phyloP scores from a whole-genome alignment of 805 yeast species.

The Candida berthetii region DNA sequence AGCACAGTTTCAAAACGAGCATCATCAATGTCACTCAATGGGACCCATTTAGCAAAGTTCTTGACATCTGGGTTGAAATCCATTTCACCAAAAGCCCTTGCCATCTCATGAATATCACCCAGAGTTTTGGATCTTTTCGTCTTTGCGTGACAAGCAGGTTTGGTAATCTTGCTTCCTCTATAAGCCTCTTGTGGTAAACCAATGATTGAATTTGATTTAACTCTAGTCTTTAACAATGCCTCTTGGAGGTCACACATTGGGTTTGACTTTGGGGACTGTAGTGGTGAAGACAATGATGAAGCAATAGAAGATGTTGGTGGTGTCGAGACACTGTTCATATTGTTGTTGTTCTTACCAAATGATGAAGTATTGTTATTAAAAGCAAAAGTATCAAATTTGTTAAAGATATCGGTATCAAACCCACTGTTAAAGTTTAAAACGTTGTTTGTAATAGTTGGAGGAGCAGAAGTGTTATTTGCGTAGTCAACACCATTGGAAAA shows the following conservation, averaged over 20 bases:
- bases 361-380: neutral
- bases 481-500: neutral
- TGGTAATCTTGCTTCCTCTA: neutral
- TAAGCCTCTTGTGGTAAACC: neutral
- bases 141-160: neutral
- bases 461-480: neutral
- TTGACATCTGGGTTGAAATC: neutral
- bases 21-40: neutral
- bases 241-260: neutral
- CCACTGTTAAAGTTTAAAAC: neutral
- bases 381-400: neutral
- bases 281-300: neutral
- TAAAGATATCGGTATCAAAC: neutral
- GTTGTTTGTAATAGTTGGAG: neutral
- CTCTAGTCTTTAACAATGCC: neutral
- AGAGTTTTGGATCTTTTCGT: neutral
- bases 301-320: neutral
- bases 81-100: neutral
- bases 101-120: neutral
- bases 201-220: neutral
- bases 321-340: neutral
- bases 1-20: neutral
- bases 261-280: constrained; percentile 1
- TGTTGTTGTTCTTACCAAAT: neutral
- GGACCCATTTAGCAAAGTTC: neutral